Base-by-base conservation (phyloP, 345 rosid genomes). In the Carallia pectinifolia region DNA sequence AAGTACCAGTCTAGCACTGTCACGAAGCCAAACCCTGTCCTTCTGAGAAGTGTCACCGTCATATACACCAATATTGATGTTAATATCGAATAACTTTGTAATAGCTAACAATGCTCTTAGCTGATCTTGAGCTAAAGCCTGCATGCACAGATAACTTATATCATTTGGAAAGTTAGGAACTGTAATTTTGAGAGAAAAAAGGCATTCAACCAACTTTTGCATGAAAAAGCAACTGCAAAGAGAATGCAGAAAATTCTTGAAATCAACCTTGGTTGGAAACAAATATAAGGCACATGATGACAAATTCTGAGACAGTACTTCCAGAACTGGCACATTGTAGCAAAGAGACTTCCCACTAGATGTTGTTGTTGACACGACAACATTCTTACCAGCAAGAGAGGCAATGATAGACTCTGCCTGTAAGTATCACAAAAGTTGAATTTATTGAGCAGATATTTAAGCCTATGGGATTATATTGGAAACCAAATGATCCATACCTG, bases 111-210 rank as follows among this genome's bases (percentile, higher is more conserved):
- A 80, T 37, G 90, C 89, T 84, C 93, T 88, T 39, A 88, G 82
- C 67, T 94, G 98, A 82, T 94, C 98, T 80, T 94, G 98, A 62
- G 98, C 96, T 80, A 94, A 79, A 75, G 98, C 98, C 98, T 94
- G 76, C 65, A 79, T 70, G 52, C 65, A 71, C 71, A 61, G 81
- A 74, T 48, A 75, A n/a, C 19, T 60, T 38, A 13, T 31, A 48
- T 61, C 53, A 58, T n/a, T 10, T 38, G 62, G 36, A 71, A 10
- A 53, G 62, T 52, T 44, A 13, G 9, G 62, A 52, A 27, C 18
- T 6, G 36, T 33, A 65, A 37, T 10, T 53, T 40, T 12, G 60
- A 36, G 36, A 64, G 50, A 48, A 56, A 54, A 56, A 44, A 33
- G 44, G 18, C 29, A 62, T 12, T 31, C 29, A 56, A 7, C 34